Conservation (phyloP, 176 grass and related monocot genomes). For the Alloteropsis semialata region DNA sequence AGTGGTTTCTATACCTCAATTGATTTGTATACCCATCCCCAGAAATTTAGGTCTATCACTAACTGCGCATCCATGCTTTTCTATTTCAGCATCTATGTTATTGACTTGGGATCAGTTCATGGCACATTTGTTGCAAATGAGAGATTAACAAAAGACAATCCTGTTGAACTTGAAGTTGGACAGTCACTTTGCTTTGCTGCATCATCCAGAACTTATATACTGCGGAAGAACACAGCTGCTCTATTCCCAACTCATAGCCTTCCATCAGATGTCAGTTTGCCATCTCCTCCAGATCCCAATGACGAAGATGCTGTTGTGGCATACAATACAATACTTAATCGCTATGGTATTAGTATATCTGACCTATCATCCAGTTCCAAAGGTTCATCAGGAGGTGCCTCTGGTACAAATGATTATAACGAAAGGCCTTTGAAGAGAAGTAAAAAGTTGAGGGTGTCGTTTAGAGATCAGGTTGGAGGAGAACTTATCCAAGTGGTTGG, state of each 20-base stretch:
- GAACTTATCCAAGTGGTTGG: conserved; percentile 94
- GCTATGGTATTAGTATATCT: conserved; percentile 66
- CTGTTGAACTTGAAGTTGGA: conserved; percentile 93
- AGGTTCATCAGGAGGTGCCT: conserved; percentile 18
- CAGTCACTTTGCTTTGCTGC: conserved; percentile 92
- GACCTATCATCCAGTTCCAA: conserved; percentile 43
- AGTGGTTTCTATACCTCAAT: too few relatives aligned
- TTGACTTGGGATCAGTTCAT: conserved; percentile 94
- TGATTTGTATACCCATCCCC: too few relatives aligned
- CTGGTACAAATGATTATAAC: conserved; percentile 31
- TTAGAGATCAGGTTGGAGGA: conserved; percentile 85
- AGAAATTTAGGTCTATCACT: too few relatives aligned
- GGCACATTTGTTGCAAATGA: conserved; percentile 98
- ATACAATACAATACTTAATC: conserved; percentile 95
- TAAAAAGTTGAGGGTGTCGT: conserved; percentile 66
- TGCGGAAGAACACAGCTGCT: conserved; percentile 70
- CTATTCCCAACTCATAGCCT: conserved; percentile 55
- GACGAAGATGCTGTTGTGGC: conserved; percentile 87
- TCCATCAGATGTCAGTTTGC: conserved; percentile 71
- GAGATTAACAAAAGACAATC: conserved; percentile 81
- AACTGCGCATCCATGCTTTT: background rate
- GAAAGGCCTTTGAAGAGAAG: conserved; percentile 70
- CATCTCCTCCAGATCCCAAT: conserved; percentile 86
- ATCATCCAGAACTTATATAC: conserved; percentile 83
- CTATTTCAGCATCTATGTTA: conserved; percentile 76